Evolutionary conservation across 495 filamentous ascomycete genomes (phyloP).

Genomic region (Emericellopsis terricola): DNA sequence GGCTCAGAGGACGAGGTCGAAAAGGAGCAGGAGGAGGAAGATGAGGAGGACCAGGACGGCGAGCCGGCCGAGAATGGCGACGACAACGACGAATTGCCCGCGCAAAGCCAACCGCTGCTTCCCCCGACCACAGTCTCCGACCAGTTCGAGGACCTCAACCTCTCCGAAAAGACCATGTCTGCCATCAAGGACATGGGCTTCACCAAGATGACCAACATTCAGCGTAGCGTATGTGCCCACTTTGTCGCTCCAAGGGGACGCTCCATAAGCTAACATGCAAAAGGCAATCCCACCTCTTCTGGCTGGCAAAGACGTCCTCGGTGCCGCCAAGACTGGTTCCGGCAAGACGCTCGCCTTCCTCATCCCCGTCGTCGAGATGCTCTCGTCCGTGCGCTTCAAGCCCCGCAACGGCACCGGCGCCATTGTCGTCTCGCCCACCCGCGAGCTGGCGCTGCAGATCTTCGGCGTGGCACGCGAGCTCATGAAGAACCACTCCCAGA

Average conservation of each 20-base stretch:
- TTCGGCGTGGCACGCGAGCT: slow-evolving; percentile 90
- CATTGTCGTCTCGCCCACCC: slow-evolving; percentile 70
- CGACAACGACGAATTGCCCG: slow-evolving; percentile 6
- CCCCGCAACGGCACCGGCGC: slow-evolving; percentile 61
- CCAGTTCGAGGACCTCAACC: slow-evolving; percentile 61
- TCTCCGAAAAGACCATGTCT: slow-evolving; percentile 73
- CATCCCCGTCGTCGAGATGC: slow-evolving; percentile 90
- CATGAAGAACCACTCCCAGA: slow-evolving; percentile 64
- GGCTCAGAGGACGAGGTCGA: slow-evolving; percentile 4
- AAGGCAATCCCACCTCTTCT: slow-evolving; percentile 3
- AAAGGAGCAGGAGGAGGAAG: slow-evolving; percentile 5
- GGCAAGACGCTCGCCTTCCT: slow-evolving; percentile 93
- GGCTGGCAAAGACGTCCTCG: slow-evolving; percentile 60
- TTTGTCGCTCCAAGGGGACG: background rate
- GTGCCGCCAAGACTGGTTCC: slow-evolving; percentile 90
- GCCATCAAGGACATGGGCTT: slow-evolving; percentile 86
- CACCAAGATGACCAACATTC: slow-evolving; percentile 90
- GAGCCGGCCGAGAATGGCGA: slow-evolving; percentile 11
- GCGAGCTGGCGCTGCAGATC: slow-evolving; percentile 88
- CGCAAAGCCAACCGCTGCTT: slow-evolving; percentile 4
- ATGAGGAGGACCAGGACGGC: slow-evolving; percentile 8
- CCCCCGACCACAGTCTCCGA: slow-evolving; percentile 11
- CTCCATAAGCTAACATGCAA: background rate
- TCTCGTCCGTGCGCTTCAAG: slow-evolving; percentile 75
- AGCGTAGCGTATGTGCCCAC: slow-evolving; percentile 50